phyloP scores from a whole-genome alignment of 2,329 filamentous ascomycete species.

The Botrytis deweyae region DNA sequence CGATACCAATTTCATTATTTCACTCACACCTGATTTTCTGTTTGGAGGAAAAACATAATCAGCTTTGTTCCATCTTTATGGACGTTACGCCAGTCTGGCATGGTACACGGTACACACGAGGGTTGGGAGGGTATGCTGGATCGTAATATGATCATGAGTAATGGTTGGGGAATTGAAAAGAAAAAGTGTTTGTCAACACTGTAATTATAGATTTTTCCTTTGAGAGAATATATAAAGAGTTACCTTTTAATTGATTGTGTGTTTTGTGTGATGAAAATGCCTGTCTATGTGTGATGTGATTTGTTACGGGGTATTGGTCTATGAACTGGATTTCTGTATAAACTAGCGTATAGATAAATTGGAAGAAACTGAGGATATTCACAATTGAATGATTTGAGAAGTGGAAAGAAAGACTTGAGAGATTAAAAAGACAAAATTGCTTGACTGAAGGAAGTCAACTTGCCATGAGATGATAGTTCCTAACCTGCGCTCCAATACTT shows the following conservation, averaged over 20 bases:
- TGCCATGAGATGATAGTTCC: background rate
- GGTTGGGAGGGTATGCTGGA: background rate
- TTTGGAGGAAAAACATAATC: conserved; percentile 11
- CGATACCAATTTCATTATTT: conserved; percentile 29
- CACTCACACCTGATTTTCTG: conserved; percentile 8
- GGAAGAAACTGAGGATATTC: too few relatives aligned
- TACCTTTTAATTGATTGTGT: background rate
- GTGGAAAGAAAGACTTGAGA: too few relatives aligned
- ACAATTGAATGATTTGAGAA: too few relatives aligned
- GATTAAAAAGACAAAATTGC: background rate
- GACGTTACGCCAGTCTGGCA: conserved; percentile 34
- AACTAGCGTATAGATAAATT: too few relatives aligned
- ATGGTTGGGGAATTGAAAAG: background rate
- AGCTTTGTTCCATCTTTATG: conserved; percentile 27
- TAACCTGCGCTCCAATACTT: background rate
- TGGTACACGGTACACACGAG: conserved; percentile 5
- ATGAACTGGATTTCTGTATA: too few relatives aligned
- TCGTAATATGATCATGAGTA: background rate
- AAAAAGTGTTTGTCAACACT: background rate
- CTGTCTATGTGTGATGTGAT: background rate
- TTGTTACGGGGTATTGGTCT: background rate
- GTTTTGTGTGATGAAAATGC: background rate
- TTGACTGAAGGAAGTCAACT: background rate
- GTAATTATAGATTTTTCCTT: conserved; percentile 2
- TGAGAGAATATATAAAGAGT: background rate